Evolutionary conservation across 108 stramenopile species (phyloP).

Genomic region (Conticribra guillardii): DNA sequence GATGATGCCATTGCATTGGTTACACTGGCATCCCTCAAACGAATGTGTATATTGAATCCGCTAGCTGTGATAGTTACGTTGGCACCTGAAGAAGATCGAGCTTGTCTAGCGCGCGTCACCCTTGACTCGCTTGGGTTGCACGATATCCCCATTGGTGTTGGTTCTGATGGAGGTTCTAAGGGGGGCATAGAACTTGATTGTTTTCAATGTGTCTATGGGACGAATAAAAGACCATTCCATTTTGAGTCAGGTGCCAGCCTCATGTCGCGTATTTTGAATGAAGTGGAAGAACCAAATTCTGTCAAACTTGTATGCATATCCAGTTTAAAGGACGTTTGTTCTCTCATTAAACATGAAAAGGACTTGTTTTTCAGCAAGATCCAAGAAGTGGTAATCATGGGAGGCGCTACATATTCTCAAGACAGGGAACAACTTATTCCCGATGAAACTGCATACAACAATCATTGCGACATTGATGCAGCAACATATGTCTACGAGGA

Average conservation of each 20-base stretch:
- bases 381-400: slow-evolving; percentile 21
- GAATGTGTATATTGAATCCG: slow-evolving; percentile 23
- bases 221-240: not conserved
- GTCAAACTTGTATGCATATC: slow-evolving; percentile 17
- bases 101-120: slow-evolving; percentile 14
- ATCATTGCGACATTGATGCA: not conserved
- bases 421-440: not conserved
- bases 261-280: slow-evolving; percentile 2
- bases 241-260: not conserved
- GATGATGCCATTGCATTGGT: slow-evolving; percentile 19
- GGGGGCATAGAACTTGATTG: slow-evolving; percentile 13
- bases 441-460: not conserved
- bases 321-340: slow-evolving; percentile 11
- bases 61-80: slow-evolving; percentile 17
- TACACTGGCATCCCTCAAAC: slow-evolving; percentile 9
- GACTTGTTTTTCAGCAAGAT: slow-evolving; percentile 12
- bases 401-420: slow-evolving; percentile 7
- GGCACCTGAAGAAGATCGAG: slow-evolving; percentile 22
- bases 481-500: not conserved
- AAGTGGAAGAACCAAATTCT: slow-evolving; percentile 8
- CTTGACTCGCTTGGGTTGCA: slow-evolving; percentile 17
- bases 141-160: slow-evolving; percentile 24
- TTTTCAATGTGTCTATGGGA: not conserved
- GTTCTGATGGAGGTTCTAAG: slow-evolving; percentile 9
- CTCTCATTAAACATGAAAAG: slow-evolving; percentile 4